phyloP scores from a whole-genome alignment of 805 yeast species.

The Limtongozyma cylindracea region DNA sequence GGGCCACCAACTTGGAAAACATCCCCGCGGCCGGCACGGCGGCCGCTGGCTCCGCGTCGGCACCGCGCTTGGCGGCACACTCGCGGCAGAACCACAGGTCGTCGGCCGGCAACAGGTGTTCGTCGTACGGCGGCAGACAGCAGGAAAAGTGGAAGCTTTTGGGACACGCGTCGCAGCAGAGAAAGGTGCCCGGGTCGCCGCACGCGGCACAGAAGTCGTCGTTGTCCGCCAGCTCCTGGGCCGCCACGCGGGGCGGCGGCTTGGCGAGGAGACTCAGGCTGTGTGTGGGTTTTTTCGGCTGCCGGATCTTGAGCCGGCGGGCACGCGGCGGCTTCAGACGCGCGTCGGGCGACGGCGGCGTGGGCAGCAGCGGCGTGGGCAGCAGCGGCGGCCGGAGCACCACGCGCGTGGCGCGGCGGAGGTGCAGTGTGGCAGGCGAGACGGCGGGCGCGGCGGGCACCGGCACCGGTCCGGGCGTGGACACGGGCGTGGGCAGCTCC shows the following conservation, averaged over 20 bases:
- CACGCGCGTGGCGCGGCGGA: no score
- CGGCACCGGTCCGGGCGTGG: no score
- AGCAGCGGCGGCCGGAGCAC: no score
- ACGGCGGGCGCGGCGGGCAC: no score
- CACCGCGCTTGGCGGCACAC: conserved; percentile 12
- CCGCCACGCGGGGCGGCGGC: no score
- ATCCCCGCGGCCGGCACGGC: conserved; percentile 18
- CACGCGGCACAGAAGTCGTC: conserved; percentile 87
- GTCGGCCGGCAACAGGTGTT: conserved; percentile 56
- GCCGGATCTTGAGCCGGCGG: conserved; percentile 2
- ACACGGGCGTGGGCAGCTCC: no score
- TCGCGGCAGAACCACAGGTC: conserved; percentile 79
- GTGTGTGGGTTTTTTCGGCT: conserved; percentile 2
- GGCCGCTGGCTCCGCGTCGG: conserved; percentile 6
- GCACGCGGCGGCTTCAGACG: no score
- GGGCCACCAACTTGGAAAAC: conserved; percentile 33
- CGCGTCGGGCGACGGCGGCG: no score
- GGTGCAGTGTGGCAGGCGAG: no score
- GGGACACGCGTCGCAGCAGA: conserved; percentile 91
- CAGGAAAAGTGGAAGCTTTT: conserved; percentile 80
- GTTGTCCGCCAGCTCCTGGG: no score
- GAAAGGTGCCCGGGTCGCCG: conserved; percentile 67
- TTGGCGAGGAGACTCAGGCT: conserved; percentile 2
- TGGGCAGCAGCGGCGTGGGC: no score
- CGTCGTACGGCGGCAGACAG: conserved; percentile 73